Evolutionary conservation across 768 basidiomycete species (phyloP), one percentile per base, ranked within the genome.

Genomic region (Amanita molliuscula): DNA sequence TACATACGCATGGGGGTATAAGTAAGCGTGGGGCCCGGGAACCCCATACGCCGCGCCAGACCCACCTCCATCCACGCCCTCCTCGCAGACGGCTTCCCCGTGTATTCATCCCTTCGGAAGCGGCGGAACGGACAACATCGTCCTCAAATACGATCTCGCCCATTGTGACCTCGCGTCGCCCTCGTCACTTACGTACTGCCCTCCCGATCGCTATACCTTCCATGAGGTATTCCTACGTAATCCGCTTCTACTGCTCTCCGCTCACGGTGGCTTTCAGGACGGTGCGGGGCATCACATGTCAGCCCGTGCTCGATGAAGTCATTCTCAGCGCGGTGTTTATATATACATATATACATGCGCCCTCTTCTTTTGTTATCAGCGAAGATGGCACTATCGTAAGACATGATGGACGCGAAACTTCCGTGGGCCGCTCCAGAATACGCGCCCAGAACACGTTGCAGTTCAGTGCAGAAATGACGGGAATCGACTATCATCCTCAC

Each of bases 301-400:
- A 87, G 59, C 76, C 83, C 13, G 64, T 64, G 34, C 73, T 79
- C 35, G 86, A 89, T 23, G 79, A 84, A 18, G 52, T 87, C 0
- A 81, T 83, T 53, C 57, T 89, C 53, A 84, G 77, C 54, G 83
- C 76, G n/a, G 77, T 82, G 86, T 80, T 47, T 55, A 44, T 4
- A n/a, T 38, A 21, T 45, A 4, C 9, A 31, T 31, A 11, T 31
- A 5, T 11, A 34, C n/a, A 34, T 34, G 10, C 3, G 34, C 9
- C 13, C 18, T n/a, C 20, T 9, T 10, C 33, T 44, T 10, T 25
- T 31, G 16, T 51, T 38, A 45, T 18, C 55, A 88, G 87, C 55
- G 84, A 88, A 59, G 83, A 88, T 58, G 87, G 87, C 0, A 71
- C 71, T 47, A 72, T 89, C 51, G 58, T 80, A 31, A 69, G 78